Base-by-base conservation (phyloP, 306 rosid genomes). In the Ochetophila trinervis region DNA sequence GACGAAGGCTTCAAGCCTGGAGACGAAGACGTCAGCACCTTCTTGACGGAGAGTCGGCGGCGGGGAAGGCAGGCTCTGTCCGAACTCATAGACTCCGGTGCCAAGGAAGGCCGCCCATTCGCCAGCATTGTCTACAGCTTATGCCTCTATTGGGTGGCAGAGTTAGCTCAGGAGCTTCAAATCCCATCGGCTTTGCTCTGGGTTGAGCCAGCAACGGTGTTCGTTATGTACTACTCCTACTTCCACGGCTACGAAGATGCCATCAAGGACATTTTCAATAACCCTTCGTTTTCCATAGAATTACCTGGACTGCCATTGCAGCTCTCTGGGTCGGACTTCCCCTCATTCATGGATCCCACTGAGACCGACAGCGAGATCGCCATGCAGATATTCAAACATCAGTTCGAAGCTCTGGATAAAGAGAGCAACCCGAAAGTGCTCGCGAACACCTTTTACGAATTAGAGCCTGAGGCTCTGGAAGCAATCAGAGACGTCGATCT, bases 151-250 rank as follows among this genome's bases (percentile, higher is more conserved):
- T 82, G 81, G 86, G 83, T 42, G 0, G 79, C 66, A 2, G 50
- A 57, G 0, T 53, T 76, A 52, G 84, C 80, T 0, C 20, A 48
- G 21, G 67, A 68, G 9, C 47, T 56, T 9, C 40, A 73, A 17
- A 57, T 76, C 18, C 82, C 66, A 6, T 27, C 69, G 0, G 76
- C 63, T 11, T 63, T 76, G 0, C 36, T 83, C 0, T 83, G 84
- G 82, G 75, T 62, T 52, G 82, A 83, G 42, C 65, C 82, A 8
- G 84, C 87, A 30, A 53, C 75, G 0, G 78, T 79, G 15, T 79
- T 83, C 6, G 64, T 53, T 27, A 61, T 79, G 14, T 69, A 44
- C 49, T 55, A 79, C 66, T 64, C 69, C 8, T 83, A 69, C 53
- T 69, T 76, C 12, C 69, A 79, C 16, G 87, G 79, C 16, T 68